phyloP scores from a whole-genome alignment of 148 eudicot species.

The Selenicereus undatus region DNA sequence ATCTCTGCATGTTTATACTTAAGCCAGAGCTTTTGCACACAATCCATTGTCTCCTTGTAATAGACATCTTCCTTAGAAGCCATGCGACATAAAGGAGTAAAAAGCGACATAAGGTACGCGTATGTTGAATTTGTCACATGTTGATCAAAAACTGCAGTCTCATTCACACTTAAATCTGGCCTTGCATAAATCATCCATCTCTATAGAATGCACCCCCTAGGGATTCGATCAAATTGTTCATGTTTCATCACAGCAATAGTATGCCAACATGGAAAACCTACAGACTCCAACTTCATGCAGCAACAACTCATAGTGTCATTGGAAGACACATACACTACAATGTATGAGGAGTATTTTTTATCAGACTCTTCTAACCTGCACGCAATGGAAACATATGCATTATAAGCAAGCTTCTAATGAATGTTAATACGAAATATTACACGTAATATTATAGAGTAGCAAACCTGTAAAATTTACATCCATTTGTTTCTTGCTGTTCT shows the following conservation, averaged over 20 bases:
- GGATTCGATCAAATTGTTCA: background rate
- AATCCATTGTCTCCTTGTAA: background rate
- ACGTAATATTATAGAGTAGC: background rate
- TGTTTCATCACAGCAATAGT: background rate
- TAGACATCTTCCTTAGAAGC: background rate
- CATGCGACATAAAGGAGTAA: background rate
- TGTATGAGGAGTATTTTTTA: background rate
- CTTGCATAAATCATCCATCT: conserved; percentile 5
- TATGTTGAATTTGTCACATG: background rate
- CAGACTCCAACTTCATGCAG: background rate
- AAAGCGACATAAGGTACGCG: background rate
- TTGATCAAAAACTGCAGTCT: background rate
- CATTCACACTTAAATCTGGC: background rate
- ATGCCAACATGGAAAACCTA: background rate
- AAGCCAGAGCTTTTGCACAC: background rate
- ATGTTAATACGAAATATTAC: background rate
- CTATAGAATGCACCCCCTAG: background rate
- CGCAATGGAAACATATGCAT: background rate
- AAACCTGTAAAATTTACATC: background rate
- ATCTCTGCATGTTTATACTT: background rate
- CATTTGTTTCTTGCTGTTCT: background rate
- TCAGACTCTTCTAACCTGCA: background rate
- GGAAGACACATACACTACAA: background rate
- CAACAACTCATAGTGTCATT: background rate
- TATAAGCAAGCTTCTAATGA: background rate